A percentile compares a stretch with the other conserved stretches of the same genome.
Conservation (phyloP, 163 green algal genomes). For the Coccomyxa subellipsoidea region DNA sequence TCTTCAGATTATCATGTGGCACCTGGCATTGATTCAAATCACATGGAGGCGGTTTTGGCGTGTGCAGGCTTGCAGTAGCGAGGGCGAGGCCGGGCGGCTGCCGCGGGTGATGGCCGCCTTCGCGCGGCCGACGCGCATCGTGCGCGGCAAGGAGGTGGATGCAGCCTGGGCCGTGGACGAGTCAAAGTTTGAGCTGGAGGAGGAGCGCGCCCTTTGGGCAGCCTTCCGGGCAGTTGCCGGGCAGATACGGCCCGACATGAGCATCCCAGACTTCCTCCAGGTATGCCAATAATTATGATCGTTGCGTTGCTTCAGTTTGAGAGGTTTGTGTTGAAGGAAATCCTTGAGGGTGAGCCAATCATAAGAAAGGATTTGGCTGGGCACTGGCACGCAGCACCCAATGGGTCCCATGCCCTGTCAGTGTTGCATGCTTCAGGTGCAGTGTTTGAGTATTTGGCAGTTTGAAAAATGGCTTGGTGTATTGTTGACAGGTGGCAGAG, state of each 20-base stretch:
- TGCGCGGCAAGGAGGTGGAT: constrained; percentile 78
- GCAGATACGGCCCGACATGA: neutral
- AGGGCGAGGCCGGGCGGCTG: constrained; percentile 44
- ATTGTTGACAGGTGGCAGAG: constrained; percentile 31
- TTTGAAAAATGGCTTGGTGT: no score
- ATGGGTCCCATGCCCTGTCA: neutral
- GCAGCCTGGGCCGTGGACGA: constrained; percentile 52
- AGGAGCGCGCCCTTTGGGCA: constrained; percentile 68
- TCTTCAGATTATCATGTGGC: no score
- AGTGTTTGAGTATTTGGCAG: no score
- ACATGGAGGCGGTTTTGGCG: neutral
- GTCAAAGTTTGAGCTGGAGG: constrained; percentile 66
- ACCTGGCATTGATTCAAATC: no score
- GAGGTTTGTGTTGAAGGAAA: neutral
- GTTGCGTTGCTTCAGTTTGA: neutral
- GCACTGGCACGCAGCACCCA: neutral
- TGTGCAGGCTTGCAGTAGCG: constrained; percentile 1
- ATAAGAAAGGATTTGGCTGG: neutral
- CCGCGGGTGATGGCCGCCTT: constrained; percentile 70
- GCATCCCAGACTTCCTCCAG: constrained; percentile 5
- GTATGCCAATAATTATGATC: neutral
- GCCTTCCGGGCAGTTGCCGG: constrained; percentile 41
- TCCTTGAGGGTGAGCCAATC: no score
- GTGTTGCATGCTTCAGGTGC: no score
- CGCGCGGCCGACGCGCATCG: constrained; percentile 77